These are phyloP conservation scores for Metschnikowia aberdeeniae DNA, from an alignment of 805 yeast genomes.

Conservation along the genomic window DNA sequence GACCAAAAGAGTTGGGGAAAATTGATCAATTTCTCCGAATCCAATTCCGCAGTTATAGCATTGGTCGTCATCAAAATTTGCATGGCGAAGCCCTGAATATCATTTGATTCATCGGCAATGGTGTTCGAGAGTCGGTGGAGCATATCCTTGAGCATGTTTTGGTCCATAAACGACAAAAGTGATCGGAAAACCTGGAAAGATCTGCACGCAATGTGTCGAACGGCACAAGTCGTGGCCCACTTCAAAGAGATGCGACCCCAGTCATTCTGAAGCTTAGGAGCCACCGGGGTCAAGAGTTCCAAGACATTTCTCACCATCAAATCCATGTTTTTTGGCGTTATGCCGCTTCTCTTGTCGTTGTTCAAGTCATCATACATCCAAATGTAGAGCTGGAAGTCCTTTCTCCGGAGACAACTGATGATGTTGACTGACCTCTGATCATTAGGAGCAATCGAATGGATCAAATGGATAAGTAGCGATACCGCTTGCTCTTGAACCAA, in stretches of 20 bases:
- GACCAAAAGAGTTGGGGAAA: slow-evolving; percentile 97
- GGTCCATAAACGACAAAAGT: slow-evolving; percentile 74
- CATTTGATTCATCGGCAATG: slow-evolving; percentile 80
- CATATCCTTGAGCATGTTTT: slow-evolving; percentile 88
- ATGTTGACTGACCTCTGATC: slow-evolving; percentile 54
- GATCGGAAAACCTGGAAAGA: slow-evolving; percentile 92
- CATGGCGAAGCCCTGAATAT: slow-evolving; percentile 95
- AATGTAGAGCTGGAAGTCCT: slow-evolving; percentile 41
- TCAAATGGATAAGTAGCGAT: slow-evolving; percentile 65
- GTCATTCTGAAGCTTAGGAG: slow-evolving; percentile 59
- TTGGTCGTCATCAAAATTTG: slow-evolving; percentile 94
- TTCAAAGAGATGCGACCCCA: slow-evolving; percentile 82
- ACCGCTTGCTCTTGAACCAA: slow-evolving; percentile 83
- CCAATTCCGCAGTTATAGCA: slow-evolving; percentile 84
- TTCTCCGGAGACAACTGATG: slow-evolving; percentile 52
- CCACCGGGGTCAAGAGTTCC: slow-evolving; percentile 47
- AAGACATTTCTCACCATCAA: slow-evolving; percentile 59
- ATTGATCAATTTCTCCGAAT: slow-evolving; percentile 70
- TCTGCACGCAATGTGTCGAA: slow-evolving; percentile 92
- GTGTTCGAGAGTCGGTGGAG: slow-evolving; percentile 89
- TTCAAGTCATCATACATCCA: slow-evolving; percentile 89
- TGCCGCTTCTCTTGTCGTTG: slow-evolving; percentile 65
- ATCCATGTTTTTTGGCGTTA: slow-evolving; percentile 87
- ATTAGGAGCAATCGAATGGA: slow-evolving; percentile 58
- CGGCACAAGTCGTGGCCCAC: slow-evolving; percentile 98